Evolutionary conservation across 768 basidiomycete genomes (phyloP), one percentile per base, ranked within the genome.

Genomic region (Rubroboletus satanas): DNA sequence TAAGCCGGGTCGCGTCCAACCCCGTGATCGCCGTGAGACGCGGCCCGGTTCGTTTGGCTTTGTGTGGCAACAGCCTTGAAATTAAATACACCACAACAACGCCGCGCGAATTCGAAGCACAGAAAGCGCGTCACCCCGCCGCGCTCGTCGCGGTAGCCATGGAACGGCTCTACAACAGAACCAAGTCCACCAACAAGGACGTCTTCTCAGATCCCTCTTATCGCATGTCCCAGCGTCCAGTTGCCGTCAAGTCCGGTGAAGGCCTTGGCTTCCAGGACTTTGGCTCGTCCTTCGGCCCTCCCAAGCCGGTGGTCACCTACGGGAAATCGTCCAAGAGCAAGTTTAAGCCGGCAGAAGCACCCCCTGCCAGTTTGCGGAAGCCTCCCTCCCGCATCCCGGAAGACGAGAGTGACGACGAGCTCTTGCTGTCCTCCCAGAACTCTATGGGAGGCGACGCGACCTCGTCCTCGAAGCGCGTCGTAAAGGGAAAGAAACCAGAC

Each of bases 31-130:
- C 28, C 32, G 7, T 23, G 51, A n/a, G 11, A 0, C 14, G 23
- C 49, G 37, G 33, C 41, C 52, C 58, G 17, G 6, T 44, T 39
- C 54, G 14, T 67, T 64, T 67, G 58, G 12, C 14, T 10, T 32
- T 58, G 55, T 67, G 41, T 62, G 56, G 56, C 60, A 65, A 57
- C 32, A 41, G 36, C 70, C 37, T 69, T 51, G 14, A 29, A 63
- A 67, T 60, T 23, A 46, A 71, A 69, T 57, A 70, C 15, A 55
- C 33, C 39, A 65, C 66, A 69, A 69, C 60, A 69, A 71, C 67
- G 61, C 61, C 59, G 45, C 58, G 51, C 63, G 57, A 52, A 61
- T 52, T 37, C 49, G 48, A 44, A 49, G 47, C 46, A 50, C n/a
- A 12, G 29, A 17, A 15, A 26, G n/a, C 50, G 28, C 42, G 50